These are phyloP conservation scores for Buddleja alternifolia DNA, from an alignment of 257 asterid genomes.

Conservation along the genomic window DNA sequence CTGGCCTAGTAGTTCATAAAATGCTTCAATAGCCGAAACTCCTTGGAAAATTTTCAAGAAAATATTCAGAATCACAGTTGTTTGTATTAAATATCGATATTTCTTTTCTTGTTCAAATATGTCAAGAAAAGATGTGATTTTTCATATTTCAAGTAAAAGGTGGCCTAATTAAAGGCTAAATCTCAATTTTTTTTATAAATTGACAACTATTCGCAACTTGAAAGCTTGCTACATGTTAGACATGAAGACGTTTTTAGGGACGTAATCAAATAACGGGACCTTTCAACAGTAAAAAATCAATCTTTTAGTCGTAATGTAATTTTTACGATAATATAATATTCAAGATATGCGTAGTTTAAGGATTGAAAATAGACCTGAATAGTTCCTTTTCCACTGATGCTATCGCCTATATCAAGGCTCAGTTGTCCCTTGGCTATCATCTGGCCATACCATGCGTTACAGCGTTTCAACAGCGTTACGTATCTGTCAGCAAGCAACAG, in stretches of 20 bases:
- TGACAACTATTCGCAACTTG: too few relatives aligned
- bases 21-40: constrained; percentile 92
- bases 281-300: neutral
- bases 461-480: constrained; percentile 84
- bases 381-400: constrained; percentile 92
- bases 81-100: too few relatives aligned
- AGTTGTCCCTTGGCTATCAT: constrained; percentile 85
- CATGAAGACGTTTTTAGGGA: too few relatives aligned
- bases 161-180: neutral
- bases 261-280: too few relatives aligned
- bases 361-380: constrained; percentile 60
- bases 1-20: constrained; percentile 81
- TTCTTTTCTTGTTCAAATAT: too few relatives aligned
- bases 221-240: too few relatives aligned
- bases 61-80: neutral
- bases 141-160: too few relatives aligned
- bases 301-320: neutral
- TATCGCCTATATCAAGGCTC: constrained; percentile 84
- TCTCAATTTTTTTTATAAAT: too few relatives aligned
- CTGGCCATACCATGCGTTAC: constrained; percentile 92
- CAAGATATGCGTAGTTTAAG: neutral
- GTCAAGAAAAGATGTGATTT: too few relatives aligned
- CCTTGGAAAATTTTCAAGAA: constrained; percentile 50
- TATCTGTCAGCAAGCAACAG: constrained; percentile 90
- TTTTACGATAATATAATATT: neutral